Evolutionary conservation across 306 rosid species (phyloP), one percentile per base, ranked within the genome.

Genomic region (Trifolium fragiferum): DNA sequence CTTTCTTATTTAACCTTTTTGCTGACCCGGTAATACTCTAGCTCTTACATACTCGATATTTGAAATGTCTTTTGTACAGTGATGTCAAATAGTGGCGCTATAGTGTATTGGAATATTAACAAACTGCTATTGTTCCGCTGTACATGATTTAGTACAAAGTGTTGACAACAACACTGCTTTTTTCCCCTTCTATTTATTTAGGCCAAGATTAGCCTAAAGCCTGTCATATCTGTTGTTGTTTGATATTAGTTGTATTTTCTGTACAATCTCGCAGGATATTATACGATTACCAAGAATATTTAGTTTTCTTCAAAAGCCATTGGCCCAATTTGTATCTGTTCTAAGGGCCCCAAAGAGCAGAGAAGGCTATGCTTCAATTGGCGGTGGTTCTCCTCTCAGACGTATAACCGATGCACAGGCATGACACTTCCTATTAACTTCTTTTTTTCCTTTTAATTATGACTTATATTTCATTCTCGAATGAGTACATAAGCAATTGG

Each of bases 321-420:
- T 93, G 88, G 98, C 98, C 74, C 92, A 89, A 64, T 91, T 93
- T 69, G 89, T 93, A 68, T 93, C 98, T 65, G 87, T 80, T 85
- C 37, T 82, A 62, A 85, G 98, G 75, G 97, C 97, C n/a, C 93
- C 98, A 3, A 93, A 93, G 85, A 91, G 97, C 86, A 93, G 84
- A 86, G 98, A 93, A 83, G 98, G 98, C 78, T 93, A 93, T 77
- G 98, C 98, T 61, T 83, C 98, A 67, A 93, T 93, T 80, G 98
- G 98, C 9, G 98, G 98, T 35, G 98, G 98, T 71, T 93, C 98
- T 80, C 98, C 98, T 72, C 89, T 93, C 51, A 89, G 97, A 65
- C 84, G 82, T 25, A 91, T 93, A 54, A 93, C 98, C 77, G 92
- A 93, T 81, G 93, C 86, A 37, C 98, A 93, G 96, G 98, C 89